Conservation (phyloP, 805 yeast genomes). For the Nakazawaea laoshanensis region DNA sequence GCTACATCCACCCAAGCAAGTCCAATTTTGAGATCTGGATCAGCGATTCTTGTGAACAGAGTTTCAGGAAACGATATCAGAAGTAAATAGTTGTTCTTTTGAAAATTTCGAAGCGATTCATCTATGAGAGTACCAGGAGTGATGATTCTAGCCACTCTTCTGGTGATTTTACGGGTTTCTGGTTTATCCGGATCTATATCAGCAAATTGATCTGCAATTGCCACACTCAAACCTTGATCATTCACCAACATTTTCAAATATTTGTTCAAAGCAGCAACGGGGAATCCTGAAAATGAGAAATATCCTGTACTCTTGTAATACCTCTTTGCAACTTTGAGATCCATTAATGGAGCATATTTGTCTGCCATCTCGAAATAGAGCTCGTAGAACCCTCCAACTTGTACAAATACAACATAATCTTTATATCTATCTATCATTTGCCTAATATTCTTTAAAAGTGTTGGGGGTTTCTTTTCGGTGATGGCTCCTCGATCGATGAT, state of each 20-base stretch:
- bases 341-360: conserved; percentile 58
- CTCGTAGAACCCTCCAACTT: conserved; percentile 84
- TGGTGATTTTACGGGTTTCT: conserved; percentile 35
- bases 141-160: conserved; percentile 72
- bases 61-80: conserved; percentile 54
- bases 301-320: conserved; percentile 30
- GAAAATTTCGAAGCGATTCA: conserved; percentile 71
- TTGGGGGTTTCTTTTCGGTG: not conserved
- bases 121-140: conserved; percentile 92
- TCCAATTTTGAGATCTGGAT: conserved; percentile 46
- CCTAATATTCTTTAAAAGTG: conserved; percentile 5
- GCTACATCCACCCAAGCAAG: conserved; percentile 86
- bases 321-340: conserved; percentile 59
- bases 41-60: conserved; percentile 27
- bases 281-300: conserved; percentile 90
- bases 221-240: conserved; percentile 64
- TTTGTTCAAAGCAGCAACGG: conserved; percentile 58
- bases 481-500: conserved; percentile 8
- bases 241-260: conserved; percentile 70
- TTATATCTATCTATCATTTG: conserved; percentile 9
- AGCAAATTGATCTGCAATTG: conserved; percentile 64
- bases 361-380: conserved; percentile 86
- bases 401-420: conserved; percentile 54
- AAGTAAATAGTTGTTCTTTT: conserved; percentile 61
- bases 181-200: conserved; percentile 12